Evolutionary conservation across 176 grass and related monocot genomes (phyloP).

Genomic region (Triticum turgidum): DNA sequence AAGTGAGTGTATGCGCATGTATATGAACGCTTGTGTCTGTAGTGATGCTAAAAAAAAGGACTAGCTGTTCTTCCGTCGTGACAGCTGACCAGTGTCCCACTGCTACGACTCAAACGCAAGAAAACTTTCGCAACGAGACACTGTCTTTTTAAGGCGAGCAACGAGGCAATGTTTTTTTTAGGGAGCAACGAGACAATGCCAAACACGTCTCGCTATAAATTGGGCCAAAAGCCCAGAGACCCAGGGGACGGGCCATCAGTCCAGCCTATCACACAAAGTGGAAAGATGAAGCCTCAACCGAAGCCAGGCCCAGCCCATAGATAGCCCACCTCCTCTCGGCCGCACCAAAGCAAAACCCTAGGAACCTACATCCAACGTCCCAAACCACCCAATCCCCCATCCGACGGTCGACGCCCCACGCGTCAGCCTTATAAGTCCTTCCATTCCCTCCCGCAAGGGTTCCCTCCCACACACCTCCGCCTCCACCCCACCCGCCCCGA

Average conservation of each 20-base stretch:
- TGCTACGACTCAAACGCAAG: background rate
- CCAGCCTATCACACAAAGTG: background rate
- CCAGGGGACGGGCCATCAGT: background rate
- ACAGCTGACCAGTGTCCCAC: background rate
- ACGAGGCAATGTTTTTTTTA: no score
- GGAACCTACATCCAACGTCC: conserved; percentile 12
- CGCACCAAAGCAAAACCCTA: conserved; percentile 26
- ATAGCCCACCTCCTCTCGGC: background rate
- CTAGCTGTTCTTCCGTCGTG: background rate
- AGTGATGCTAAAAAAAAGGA: no score
- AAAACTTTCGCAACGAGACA: background rate
- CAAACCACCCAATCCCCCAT: background rate
- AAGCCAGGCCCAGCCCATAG: background rate
- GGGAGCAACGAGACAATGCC: no score
- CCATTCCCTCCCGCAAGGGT: conserved; percentile 26
- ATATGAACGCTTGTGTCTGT: no score
- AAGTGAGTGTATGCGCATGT: no score
- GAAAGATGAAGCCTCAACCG: no score
- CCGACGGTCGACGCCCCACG: background rate
- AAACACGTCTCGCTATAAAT: background rate
- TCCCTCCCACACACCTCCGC: conserved; percentile 25
- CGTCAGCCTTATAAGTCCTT: background rate
- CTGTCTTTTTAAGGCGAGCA: no score
- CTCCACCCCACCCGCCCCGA: background rate
- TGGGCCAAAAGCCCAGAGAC: background rate